These are phyloP conservation scores for Podospora comata DNA, from an alignment of 495 filamentous ascomycete genomes.

Conservation along the genomic window DNA sequence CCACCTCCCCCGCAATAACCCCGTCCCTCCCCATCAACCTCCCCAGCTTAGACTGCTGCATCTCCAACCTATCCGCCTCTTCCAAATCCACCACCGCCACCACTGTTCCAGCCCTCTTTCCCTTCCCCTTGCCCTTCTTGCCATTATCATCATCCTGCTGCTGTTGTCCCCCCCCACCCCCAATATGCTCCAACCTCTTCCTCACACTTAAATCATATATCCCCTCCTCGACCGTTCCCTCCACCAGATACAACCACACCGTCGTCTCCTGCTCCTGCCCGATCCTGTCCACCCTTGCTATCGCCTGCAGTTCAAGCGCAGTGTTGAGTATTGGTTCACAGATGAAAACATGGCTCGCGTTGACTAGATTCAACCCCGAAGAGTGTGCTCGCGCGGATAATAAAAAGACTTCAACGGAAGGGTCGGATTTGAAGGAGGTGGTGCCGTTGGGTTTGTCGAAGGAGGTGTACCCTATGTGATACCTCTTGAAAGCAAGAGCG, in stretches of 20 bases:
- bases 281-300: slow-evolving; percentile 90
- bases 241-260: slow-evolving; percentile 91
- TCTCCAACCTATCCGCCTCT: slow-evolving; percentile 75
- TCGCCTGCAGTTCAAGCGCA: slow-evolving; percentile 88
- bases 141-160: slow-evolving; percentile 18
- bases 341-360: slow-evolving; percentile 90
- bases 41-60: slow-evolving; percentile 64
- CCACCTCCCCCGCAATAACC: slow-evolving; percentile 69
- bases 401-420: slow-evolving; percentile 76
- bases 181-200: slow-evolving; percentile 73
- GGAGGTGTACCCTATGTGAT: slow-evolving; percentile 66
- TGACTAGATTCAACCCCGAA: slow-evolving; percentile 83
- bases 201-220: slow-evolving; percentile 83
- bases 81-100: slow-evolving; percentile 57
- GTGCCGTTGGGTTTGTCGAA: slow-evolving; percentile 64
- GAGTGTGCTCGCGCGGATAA: slow-evolving; percentile 85
- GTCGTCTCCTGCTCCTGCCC: slow-evolving; percentile 84
- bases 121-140: slow-evolving; percentile 24
- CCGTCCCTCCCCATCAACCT: slow-evolving; percentile 66
- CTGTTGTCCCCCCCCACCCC: slow-evolving; percentile 20
- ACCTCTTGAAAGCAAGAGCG: slow-evolving; percentile 58
- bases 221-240: slow-evolving; percentile 82
- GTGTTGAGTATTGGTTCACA: slow-evolving; percentile 93
- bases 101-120: slow-evolving; percentile 29
- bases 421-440: slow-evolving; percentile 69